Evolutionary conservation across 257 asterid genomes (phyloP).

Genomic region (Verbascum thapsus): DNA sequence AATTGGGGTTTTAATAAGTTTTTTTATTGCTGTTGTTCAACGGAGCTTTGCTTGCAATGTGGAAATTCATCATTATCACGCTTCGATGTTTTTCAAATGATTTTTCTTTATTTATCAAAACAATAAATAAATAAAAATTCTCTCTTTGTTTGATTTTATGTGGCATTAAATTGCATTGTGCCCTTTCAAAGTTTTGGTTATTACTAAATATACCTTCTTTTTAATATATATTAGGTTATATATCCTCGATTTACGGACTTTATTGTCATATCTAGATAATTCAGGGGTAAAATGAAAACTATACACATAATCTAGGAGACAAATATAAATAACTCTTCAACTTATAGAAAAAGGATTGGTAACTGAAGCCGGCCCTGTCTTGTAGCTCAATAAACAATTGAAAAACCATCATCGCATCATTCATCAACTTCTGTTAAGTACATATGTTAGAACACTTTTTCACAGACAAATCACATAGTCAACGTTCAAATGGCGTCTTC

Average conservation of each 20-base stretch:
- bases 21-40: constrained; percentile 25
- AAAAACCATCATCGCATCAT: not conserved
- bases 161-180: not conserved
- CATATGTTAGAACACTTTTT: not conserved
- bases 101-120: not conserved
- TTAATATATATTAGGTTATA: too few relatives aligned
- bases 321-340: too few relatives aligned
- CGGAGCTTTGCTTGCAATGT: constrained; percentile 22
- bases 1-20: constrained; percentile 24
- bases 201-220: not conserved
- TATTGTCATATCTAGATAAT: too few relatives aligned
- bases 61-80: constrained; percentile 19
- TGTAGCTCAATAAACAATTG: too few relatives aligned
- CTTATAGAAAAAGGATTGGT: too few relatives aligned
- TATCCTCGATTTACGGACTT: too few relatives aligned
- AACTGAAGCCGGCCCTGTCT: too few relatives aligned
- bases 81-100: not conserved
- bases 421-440: not conserved
- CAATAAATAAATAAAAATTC: too few relatives aligned
- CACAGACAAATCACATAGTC: constrained; percentile 11
- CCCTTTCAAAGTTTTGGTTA: not conserved
- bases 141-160: not conserved
- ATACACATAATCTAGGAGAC: too few relatives aligned
- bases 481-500: constrained; percentile 45
- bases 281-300: too few relatives aligned